Percentiles rank a stretch among this genome's conserved stretches.
Conservation (phyloP, 1,139 yeast species). For the Arxiozyma slooffiae region DNA sequence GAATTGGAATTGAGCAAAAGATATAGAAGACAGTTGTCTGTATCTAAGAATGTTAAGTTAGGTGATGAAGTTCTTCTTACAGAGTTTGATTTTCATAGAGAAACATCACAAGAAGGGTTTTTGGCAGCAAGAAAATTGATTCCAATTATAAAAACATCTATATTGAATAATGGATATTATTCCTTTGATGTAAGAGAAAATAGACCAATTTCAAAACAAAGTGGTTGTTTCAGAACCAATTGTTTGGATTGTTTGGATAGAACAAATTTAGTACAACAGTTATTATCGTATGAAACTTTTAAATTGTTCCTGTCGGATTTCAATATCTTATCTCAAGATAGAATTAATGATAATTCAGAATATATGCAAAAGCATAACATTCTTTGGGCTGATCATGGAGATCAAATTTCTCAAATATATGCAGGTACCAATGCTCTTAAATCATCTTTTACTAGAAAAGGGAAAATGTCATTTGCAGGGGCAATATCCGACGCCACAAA, state of each 20-base stretch:
- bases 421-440: constrained; percentile 96
- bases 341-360: constrained; percentile 34
- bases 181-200: constrained; percentile 46
- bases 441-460: constrained; percentile 86
- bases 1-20: constrained; percentile 67
- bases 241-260: constrained; percentile 93
- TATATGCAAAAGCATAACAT: constrained; percentile 61
- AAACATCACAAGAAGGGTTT: constrained; percentile 81
- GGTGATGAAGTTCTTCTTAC: constrained; percentile 50
- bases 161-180: constrained; percentile 73
- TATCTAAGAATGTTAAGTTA: constrained; percentile 29
- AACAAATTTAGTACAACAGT: constrained; percentile 87
- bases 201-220: constrained; percentile 57
- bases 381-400: constrained; percentile 98
- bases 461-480: constrained; percentile 93
- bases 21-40: constrained; percentile 45
- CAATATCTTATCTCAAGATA: constrained; percentile 30
- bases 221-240: constrained; percentile 84
- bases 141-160: constrained; percentile 51
- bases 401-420: constrained; percentile 89
- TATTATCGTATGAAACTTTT: constrained; percentile 57
- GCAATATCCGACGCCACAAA: constrained; percentile 94
- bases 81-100: constrained; percentile 89
- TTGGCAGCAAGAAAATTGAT: constrained; percentile 69
- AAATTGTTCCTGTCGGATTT: constrained; percentile 52